A percentile compares a stretch with the other conserved stretches of the same genome.
phyloP scores from a whole-genome alignment of 345 rosid genomes.

The Stellera chamaejasme region DNA sequence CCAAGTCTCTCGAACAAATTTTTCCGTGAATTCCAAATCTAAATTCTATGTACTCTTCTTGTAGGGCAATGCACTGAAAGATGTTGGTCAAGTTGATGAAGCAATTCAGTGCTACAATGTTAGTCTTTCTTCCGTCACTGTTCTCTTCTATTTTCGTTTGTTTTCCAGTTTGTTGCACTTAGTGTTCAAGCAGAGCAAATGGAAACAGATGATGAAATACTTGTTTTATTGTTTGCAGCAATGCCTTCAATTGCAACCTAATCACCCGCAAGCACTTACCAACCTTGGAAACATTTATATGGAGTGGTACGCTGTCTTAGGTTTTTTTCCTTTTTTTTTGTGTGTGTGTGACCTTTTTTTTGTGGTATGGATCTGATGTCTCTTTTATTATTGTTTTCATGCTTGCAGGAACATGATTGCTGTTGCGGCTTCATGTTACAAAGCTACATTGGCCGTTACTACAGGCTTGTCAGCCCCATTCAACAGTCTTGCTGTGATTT shows the following conservation, averaged over 20 bases:
- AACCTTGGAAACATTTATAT: conserved; percentile 96
- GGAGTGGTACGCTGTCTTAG: conserved; percentile 64
- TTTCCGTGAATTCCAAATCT: too few species aligned
- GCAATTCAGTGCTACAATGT: conserved; percentile 93
- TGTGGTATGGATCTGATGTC: neutral
- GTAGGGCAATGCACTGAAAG: conserved; percentile 97
- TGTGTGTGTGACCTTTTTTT: neutral
- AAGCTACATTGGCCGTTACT: conserved; percentile 85
- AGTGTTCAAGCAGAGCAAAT: neutral
- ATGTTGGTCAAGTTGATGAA: conserved; percentile 84
- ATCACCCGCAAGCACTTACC: conserved; percentile 94
- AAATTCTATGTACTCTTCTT: neutral
- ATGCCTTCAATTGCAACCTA: conserved; percentile 85
- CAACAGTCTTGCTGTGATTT: conserved; percentile 90
- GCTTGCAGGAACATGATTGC: conserved; percentile 66
- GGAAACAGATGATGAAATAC: neutral
- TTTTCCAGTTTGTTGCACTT: neutral
- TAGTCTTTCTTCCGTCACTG: conserved; percentile 15
- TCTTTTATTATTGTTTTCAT: conserved; percentile 11
- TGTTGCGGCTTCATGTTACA: conserved; percentile 78
- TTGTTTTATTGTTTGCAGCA: conserved; percentile 49
- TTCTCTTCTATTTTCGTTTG: neutral
- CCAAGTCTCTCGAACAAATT: too few species aligned
- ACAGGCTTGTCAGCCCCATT: conserved; percentile 97
- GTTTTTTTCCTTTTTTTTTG: neutral